phyloP scores from a whole-genome alignment of 1,284 basidiomycete genomes.

The Xanthoconium separans region DNA sequence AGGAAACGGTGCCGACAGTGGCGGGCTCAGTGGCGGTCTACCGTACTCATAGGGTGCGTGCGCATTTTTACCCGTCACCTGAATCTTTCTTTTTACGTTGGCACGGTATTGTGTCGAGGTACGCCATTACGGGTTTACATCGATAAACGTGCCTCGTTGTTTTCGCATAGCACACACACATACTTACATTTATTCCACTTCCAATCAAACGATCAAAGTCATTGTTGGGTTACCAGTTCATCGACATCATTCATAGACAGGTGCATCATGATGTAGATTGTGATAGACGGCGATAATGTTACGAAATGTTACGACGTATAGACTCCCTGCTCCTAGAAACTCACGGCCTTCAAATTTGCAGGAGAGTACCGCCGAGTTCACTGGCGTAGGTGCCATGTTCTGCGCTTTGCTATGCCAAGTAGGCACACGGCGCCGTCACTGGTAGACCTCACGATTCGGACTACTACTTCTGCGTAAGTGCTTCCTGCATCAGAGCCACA shows the following conservation, averaged over 20 bases:
- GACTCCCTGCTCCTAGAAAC: too few relatives aligned
- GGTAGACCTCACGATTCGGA: too few relatives aligned
- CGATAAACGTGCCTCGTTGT: constrained; percentile 12
- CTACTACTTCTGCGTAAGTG: too few relatives aligned
- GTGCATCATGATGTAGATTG: constrained; percentile 8
- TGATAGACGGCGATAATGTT: constrained; percentile 5
- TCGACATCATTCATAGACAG: constrained; percentile 6
- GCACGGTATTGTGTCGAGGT: neutral
- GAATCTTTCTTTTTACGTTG: neutral
- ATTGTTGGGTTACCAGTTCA: constrained; percentile 20
- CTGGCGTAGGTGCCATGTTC: too few relatives aligned
- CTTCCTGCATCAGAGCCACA: too few relatives aligned
- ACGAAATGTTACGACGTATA: neutral
- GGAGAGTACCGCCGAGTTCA: too few relatives aligned
- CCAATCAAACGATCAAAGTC: constrained; percentile 16
- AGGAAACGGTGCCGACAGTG: constrained; percentile 9
- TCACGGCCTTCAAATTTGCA: too few relatives aligned
- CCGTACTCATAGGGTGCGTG: constrained; percentile 23
- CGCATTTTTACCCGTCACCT: neutral
- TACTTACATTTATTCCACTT: constrained; percentile 18
- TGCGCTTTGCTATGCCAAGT: too few relatives aligned
- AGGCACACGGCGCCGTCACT: too few relatives aligned
- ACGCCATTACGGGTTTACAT: constrained; percentile 1
- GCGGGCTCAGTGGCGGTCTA: constrained; percentile 22
- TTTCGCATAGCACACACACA: constrained; percentile 20